These are phyloP conservation scores for Fusarium sp. DNA, from an alignment of 2,329 filamentous ascomycete genomes.

Conservation along the genomic window DNA sequence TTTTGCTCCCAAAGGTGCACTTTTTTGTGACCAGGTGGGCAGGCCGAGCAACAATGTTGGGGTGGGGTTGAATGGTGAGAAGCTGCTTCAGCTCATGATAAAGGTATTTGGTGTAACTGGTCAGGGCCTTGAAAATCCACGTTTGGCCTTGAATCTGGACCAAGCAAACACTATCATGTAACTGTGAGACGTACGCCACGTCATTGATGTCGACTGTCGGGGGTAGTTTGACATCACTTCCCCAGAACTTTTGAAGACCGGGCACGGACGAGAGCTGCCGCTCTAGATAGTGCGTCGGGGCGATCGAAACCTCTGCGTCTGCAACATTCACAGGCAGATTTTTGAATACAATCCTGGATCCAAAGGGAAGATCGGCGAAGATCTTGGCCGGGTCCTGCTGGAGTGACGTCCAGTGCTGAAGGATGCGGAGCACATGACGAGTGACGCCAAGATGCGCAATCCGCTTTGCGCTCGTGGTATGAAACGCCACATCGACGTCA, in stretches of 20 bases:
- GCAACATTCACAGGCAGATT: conserved; percentile 64
- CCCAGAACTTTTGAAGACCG: conserved; percentile 63
- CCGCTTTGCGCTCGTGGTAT: conserved; percentile 66
- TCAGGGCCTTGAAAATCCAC: conserved; percentile 72
- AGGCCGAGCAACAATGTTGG: conserved; percentile 68
- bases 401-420: conserved; percentile 66
- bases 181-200: conserved; percentile 66
- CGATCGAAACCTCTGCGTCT: conserved; percentile 63
- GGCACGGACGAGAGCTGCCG: conserved; percentile 64
- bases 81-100: conserved; percentile 74
- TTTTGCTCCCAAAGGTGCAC: conserved; percentile 70
- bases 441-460: conserved; percentile 67
- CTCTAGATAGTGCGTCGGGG: conserved; percentile 69
- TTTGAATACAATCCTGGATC: conserved; percentile 70
- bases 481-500: conserved; percentile 66
- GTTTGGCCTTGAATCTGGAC: conserved; percentile 61
- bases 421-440: conserved; percentile 67
- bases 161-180: conserved; percentile 73
- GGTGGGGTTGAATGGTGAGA: conserved; percentile 66
- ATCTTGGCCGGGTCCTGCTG: conserved; percentile 50
- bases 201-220: conserved; percentile 64
- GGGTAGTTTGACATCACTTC: conserved; percentile 58
- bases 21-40: conserved; percentile 70
- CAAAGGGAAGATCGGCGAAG: conserved; percentile 69
- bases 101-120: conserved; percentile 71